A percentile compares a stretch with the other conserved stretches of the same genome.
phyloP scores from a whole-genome alignment of 352 stramenopile genomes.

The Pythium rishiriense region DNA sequence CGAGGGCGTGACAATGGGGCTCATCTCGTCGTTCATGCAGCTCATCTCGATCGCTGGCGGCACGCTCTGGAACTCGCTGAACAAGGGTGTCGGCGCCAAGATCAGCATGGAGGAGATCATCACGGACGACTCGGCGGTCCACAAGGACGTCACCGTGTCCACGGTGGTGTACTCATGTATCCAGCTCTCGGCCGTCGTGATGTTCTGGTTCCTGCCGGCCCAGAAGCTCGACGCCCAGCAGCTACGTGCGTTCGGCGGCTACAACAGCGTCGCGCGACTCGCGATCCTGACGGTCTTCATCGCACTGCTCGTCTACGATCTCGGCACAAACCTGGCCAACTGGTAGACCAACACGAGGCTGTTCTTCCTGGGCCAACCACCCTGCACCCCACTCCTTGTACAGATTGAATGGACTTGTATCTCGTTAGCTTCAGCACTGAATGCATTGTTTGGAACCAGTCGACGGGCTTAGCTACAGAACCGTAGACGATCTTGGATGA shows the following conservation, averaged over 20 bases:
- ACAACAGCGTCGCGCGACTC: constrained; percentile 47
- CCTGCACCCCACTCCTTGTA: background rate
- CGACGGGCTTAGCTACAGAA: too few relatives aligned
- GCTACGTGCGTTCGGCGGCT: constrained; percentile 41
- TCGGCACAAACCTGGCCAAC: constrained; percentile 23
- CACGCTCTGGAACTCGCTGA: constrained; percentile 21
- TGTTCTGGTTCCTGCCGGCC: constrained; percentile 18
- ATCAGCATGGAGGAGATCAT: constrained; percentile 10
- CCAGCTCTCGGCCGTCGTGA: constrained; percentile 13
- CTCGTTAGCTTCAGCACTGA: background rate
- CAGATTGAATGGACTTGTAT: background rate
- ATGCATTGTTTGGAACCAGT: too few relatives aligned
- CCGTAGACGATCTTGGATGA: too few relatives aligned
- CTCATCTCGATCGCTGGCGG: constrained; percentile 15
- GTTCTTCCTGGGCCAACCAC: too few relatives aligned
- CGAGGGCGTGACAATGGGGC: constrained; percentile 25
- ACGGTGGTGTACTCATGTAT: constrained; percentile 8
- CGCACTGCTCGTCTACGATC: constrained; percentile 38
- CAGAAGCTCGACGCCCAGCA: constrained; percentile 41
- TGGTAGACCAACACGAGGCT: constrained; percentile 39
- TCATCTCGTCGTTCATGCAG: constrained; percentile 23
- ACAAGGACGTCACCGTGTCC: constrained; percentile 5
- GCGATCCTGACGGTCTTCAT: constrained; percentile 40
- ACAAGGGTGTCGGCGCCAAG: constrained; percentile 5
- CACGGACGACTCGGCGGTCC: constrained; percentile 6